A percentile compares a stretch with the other conserved stretches of the same genome.
Conservation (phyloP, 1,139 yeast genomes). For the Zygotorulaspora mrakii region DNA sequence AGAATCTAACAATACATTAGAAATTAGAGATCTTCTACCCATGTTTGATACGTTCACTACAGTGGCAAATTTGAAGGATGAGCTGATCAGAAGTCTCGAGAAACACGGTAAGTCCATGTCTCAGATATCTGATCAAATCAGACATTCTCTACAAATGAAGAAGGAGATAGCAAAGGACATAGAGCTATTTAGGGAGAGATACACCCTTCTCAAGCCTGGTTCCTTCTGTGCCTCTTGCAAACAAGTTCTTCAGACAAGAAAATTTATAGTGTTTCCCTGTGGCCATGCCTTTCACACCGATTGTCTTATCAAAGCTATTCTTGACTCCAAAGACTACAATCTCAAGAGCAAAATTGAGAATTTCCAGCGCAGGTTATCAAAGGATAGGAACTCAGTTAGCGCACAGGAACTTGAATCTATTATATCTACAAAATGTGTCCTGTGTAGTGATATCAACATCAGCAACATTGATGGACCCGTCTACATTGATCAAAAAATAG, state of each 20-base stretch:
- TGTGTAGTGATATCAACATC: constrained; percentile 76
- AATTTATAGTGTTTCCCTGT: constrained; percentile 83
- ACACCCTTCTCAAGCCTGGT: constrained; percentile 71
- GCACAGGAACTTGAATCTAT: constrained; percentile 50
- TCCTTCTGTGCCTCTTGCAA: constrained; percentile 75
- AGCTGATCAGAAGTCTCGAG: constrained; percentile 73
- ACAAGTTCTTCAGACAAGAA: constrained; percentile 63
- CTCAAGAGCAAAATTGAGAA: constrained; percentile 59
- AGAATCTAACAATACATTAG: constrained; percentile 52
- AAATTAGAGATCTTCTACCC: constrained; percentile 79
- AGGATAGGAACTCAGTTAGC: constrained; percentile 30
- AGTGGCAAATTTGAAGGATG: constrained; percentile 79
- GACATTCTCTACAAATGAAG: constrained; percentile 63
- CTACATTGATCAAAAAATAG: constrained; percentile 23
- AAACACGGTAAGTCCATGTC: constrained; percentile 62
- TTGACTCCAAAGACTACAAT: constrained; percentile 64
- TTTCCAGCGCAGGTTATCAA: constrained; percentile 45
- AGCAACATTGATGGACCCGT: constrained; percentile 63
- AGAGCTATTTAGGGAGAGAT: constrained; percentile 45
- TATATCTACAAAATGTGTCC: constrained; percentile 63
- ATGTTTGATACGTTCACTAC: constrained; percentile 79
- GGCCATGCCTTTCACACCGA: constrained; percentile 88
- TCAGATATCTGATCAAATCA: constrained; percentile 70
- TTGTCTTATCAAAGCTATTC: constrained; percentile 62
- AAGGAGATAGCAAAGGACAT: constrained; percentile 60